These are phyloP conservation scores for Coemansia sp. DNA, from an alignment of 192 early-diverging fungal genomes.

Conservation along the genomic window DNA sequence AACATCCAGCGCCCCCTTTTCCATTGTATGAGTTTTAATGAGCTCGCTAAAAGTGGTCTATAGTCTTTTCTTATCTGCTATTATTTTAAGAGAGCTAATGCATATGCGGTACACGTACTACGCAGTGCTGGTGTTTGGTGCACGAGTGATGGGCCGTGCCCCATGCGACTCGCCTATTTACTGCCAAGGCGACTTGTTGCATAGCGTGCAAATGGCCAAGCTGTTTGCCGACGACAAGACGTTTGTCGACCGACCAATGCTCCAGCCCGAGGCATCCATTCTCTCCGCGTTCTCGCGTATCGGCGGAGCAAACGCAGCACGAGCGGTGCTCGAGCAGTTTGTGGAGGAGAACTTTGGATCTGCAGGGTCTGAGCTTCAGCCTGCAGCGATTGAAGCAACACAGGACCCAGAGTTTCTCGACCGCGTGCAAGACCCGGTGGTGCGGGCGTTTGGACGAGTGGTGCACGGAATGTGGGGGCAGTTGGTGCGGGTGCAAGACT, in stretches of 20 bases:
- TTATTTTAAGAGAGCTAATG: too few relatives aligned
- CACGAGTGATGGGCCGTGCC: neutral
- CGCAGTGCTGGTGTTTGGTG: neutral
- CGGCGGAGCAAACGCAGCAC: constrained; percentile 36
- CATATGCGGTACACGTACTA: neutral
- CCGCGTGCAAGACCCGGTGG: constrained; percentile 45
- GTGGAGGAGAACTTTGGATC: constrained; percentile 59
- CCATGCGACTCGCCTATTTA: constrained; percentile 68
- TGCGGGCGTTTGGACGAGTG: constrained; percentile 50
- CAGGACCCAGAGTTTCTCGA: constrained; percentile 48
- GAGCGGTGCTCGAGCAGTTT: constrained; percentile 48
- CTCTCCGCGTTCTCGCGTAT: constrained; percentile 55
- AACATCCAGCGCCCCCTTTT: neutral
- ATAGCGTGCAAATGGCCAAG: constrained; percentile 62
- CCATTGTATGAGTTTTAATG: too few relatives aligned
- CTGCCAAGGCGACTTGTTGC: constrained; percentile 64
- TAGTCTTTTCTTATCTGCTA: too few relatives aligned
- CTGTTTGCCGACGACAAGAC: constrained; percentile 71
- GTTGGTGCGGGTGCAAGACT: constrained; percentile 59
- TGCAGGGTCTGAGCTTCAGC: constrained; percentile 56
- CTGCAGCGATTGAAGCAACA: constrained; percentile 36
- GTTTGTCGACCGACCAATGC: constrained; percentile 71
- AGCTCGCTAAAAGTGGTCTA: too few relatives aligned
- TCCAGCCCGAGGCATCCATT: constrained; percentile 57
- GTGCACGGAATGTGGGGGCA: constrained; percentile 63